phyloP scores from a whole-genome alignment of 306 rosid species.

The Citrullus colocynthis region DNA sequence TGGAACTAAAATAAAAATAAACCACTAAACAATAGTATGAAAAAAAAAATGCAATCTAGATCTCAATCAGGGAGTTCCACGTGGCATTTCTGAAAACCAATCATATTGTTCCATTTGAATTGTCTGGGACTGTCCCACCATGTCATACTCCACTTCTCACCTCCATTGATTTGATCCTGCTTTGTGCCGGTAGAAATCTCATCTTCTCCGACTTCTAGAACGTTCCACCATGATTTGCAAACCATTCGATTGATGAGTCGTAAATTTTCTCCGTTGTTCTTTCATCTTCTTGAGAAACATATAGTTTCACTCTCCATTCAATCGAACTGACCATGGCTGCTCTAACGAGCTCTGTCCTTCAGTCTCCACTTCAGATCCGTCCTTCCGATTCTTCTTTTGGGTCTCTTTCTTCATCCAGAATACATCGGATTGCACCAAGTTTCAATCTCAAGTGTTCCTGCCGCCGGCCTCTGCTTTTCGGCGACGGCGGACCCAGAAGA shows the following conservation, averaged over 20 bases:
- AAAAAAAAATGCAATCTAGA: too few relatives aligned
- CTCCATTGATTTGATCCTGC: not conserved
- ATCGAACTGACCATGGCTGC: conserved; percentile 26
- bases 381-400: conserved; percentile 23
- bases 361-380: not conserved
- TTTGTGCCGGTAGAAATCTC: not conserved
- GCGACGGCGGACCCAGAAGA: conserved; percentile 5
- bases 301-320: not conserved
- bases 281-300: not conserved
- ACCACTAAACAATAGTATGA: too few relatives aligned
- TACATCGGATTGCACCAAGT: not conserved
- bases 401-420: conserved; percentile 15
- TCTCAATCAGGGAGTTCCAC: not conserved
- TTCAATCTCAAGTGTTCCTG: conserved; percentile 2
- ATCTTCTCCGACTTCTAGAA: not conserved
- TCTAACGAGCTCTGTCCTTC: conserved; percentile 26
- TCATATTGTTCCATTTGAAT: not conserved
- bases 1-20: too few relatives aligned
- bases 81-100: not conserved
- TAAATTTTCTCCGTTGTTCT: not conserved
- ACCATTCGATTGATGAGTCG: not conserved
- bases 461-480: conserved; percentile 7
- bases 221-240: not conserved
- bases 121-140: not conserved
- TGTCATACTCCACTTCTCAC: not conserved